Evolutionary conservation across 352 stramenopile species (phyloP).

Genomic region (Globisporangium sylvaticum): DNA sequence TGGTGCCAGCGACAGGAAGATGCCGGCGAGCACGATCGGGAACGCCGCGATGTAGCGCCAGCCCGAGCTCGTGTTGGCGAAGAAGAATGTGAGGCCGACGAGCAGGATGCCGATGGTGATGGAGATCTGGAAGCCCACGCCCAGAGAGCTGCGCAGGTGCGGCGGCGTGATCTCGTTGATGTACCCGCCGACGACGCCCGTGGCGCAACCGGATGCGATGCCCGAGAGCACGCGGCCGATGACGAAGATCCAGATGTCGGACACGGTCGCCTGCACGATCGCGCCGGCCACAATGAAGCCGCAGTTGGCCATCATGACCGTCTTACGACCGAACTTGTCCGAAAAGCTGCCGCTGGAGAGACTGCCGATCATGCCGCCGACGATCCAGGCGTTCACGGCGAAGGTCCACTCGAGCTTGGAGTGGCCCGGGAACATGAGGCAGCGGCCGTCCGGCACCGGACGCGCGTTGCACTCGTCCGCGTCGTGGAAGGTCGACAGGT

Average conservation of each 20-base stretch:
- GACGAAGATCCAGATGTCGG: constrained; percentile 30
- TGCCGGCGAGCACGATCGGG: constrained; percentile 24
- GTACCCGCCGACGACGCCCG: constrained; percentile 24
- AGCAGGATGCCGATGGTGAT: constrained; percentile 44
- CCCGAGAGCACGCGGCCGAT: constrained; percentile 35
- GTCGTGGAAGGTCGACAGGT: constrained; percentile 36
- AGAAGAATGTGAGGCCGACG: constrained; percentile 51
- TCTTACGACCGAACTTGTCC: constrained; percentile 30
- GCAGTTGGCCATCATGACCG: constrained; percentile 26
- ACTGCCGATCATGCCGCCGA: constrained; percentile 41
- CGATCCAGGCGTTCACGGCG: constrained; percentile 34
- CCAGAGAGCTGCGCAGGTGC: constrained; percentile 28
- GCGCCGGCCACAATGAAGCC: constrained; percentile 33
- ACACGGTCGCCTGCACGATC: constrained; percentile 22
- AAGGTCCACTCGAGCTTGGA: constrained; percentile 33
- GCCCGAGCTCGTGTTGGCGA: constrained; percentile 36
- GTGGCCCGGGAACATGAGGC: constrained; percentile 35
- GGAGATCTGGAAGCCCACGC: constrained; percentile 38
- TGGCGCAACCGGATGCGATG: constrained; percentile 35
- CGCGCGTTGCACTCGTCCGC: constrained; percentile 26
- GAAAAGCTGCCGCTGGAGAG: constrained; percentile 25
- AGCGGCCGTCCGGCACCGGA: constrained; percentile 15
- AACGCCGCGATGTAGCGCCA: constrained; percentile 43
- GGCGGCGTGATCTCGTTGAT: constrained; percentile 52
- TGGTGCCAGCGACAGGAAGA: constrained; percentile 24